A percentile compares a stretch with the other conserved stretches of the same genome.
Evolutionary conservation across 768 basidiomycete species (phyloP).

Genomic region (Clathrus columnatus): DNA sequence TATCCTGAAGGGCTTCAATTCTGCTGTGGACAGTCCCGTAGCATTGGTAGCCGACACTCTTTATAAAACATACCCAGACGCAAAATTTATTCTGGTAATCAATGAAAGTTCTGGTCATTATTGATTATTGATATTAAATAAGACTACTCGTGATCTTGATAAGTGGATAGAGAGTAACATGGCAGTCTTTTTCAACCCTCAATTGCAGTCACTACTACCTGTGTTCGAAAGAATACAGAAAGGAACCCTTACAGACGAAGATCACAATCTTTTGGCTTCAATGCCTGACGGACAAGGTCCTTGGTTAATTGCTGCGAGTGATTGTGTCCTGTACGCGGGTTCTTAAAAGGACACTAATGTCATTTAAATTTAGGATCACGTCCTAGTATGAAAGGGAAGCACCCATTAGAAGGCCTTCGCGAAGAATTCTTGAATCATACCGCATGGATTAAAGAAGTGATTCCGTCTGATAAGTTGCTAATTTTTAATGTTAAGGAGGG

Average conservation of each 20-base stretch:
- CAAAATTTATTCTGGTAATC: slow-evolving; percentile 4
- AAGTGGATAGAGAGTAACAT: background rate
- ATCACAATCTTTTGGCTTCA: background rate
- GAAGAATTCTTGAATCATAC: background rate
- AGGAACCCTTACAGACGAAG: background rate
- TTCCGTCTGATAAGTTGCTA: slow-evolving; percentile 1
- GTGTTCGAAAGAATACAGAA: background rate
- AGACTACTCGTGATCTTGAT: background rate
- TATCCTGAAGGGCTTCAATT: background rate
- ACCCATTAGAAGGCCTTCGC: background rate
- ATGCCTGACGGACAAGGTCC: background rate
- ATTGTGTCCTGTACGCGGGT: too few relatives aligned
- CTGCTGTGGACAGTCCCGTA: background rate
- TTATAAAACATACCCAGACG: slow-evolving; percentile 5
- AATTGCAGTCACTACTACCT: background rate
- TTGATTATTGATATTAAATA: background rate
- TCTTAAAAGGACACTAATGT: too few relatives aligned
- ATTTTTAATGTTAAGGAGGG: slow-evolving; percentile 5
- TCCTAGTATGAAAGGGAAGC: background rate
- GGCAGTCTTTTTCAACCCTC: background rate
- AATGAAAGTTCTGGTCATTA: background rate
- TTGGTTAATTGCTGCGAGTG: too few relatives aligned
- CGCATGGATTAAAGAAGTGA: background rate
- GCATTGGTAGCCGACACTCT: background rate
- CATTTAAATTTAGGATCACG: too few relatives aligned